A percentile compares a stretch with the other conserved stretches of the same genome.
Conservation (phyloP, 2,329 filamentous ascomycete species). For the Phyllosticta citribraziliensis region DNA sequence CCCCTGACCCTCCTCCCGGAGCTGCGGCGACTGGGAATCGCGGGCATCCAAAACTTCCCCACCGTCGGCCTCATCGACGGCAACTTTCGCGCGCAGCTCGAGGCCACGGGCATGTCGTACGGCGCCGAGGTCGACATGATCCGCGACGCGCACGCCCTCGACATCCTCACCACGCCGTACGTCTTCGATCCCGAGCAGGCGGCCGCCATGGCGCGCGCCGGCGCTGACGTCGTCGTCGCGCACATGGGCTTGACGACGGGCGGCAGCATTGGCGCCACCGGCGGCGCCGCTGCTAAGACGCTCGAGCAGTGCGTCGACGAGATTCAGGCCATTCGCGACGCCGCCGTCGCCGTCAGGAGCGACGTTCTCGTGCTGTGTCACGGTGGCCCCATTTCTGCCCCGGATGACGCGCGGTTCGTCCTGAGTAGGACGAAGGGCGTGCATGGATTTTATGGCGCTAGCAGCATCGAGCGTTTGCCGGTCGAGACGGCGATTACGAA, state of each 20-base stretch:
- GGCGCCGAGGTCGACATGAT: constrained; percentile 59
- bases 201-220: constrained; percentile 51
- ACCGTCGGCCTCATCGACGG: constrained; percentile 62
- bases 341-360: constrained; percentile 43
- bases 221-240: constrained; percentile 57
- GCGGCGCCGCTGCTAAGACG: constrained; percentile 47
- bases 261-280: constrained; percentile 54
- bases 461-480: constrained; percentile 58
- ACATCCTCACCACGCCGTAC: constrained; percentile 59
- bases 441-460: constrained; percentile 65
- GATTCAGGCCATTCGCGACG: constrained; percentile 56
- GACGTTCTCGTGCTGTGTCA: constrained; percentile 61
- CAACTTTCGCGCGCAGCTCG: constrained; percentile 55
- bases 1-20: constrained; percentile 52
- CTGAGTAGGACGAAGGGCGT: constrained; percentile 50
- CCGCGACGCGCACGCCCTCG: constrained; percentile 47
- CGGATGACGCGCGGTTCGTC: constrained; percentile 54
- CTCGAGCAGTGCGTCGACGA: constrained; percentile 54
- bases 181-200: constrained; percentile 56
- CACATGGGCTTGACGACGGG: constrained; percentile 60
- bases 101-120: constrained; percentile 64
- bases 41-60: constrained; percentile 64
- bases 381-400: constrained; percentile 57
- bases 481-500: constrained; percentile 57
- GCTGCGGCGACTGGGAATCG: constrained; percentile 53